phyloP scores from a whole-genome alignment of 441 rosid species.

The Flueggea neowawraea region DNA sequence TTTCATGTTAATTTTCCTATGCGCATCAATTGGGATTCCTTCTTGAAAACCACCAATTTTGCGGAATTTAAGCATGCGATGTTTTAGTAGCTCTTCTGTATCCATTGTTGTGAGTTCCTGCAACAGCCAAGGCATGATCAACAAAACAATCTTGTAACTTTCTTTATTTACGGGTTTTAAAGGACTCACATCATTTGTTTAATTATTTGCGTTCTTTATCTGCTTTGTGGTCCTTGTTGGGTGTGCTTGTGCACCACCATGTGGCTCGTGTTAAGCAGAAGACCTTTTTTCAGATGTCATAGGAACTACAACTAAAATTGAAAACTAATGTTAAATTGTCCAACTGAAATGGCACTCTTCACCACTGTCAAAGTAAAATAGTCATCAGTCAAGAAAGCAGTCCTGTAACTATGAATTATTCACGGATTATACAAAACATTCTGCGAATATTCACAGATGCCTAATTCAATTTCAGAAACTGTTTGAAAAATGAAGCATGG shows the following conservation, averaged over 20 bases:
- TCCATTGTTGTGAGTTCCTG: slow-evolving; percentile 72
- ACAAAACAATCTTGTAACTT: slow-evolving; percentile 1
- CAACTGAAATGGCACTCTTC: too few species aligned
- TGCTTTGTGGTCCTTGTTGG: slow-evolving; percentile 75
- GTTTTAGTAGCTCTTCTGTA: slow-evolving; percentile 53
- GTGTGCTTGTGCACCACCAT: slow-evolving; percentile 93
- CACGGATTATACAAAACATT: too few species aligned
- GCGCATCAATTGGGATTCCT: slow-evolving; percentile 51
- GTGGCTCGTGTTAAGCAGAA: slow-evolving; percentile 62
- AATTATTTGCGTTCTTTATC: slow-evolving; percentile 68
- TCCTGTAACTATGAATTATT: too few species aligned
- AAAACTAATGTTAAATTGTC: too few species aligned
- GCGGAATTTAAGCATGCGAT: slow-evolving; percentile 67
- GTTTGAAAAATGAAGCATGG: background rate
- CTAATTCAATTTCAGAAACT: too few species aligned
- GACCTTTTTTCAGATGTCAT: slow-evolving; percentile 13
- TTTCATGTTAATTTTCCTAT: slow-evolving; percentile 64
- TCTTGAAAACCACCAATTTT: slow-evolving; percentile 67
- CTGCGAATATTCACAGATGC: too few species aligned
- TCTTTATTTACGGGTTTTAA: slow-evolving; percentile 4
- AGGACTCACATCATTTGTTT: slow-evolving; percentile 64
- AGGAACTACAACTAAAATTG: background rate
- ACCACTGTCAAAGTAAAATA: too few species aligned
- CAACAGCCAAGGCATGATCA: slow-evolving; percentile 14
- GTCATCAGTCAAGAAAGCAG: too few species aligned